phyloP scores from a whole-genome alignment of 2,329 filamentous ascomycete genomes.

The Stagonosporopsis rhizophila region DNA sequence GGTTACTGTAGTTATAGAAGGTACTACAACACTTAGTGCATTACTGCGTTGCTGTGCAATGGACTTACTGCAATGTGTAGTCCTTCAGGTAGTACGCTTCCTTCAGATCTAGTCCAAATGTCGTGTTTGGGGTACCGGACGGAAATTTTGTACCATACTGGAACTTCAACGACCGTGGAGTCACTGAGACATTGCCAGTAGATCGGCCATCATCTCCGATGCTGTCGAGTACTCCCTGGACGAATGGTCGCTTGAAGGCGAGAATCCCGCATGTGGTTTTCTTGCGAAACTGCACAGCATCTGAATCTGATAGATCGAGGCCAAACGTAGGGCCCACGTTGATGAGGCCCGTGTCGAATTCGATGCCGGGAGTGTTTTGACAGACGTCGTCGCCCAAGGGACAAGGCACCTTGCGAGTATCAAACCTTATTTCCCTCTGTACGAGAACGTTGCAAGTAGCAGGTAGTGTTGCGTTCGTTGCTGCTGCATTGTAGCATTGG shows the following conservation, averaged over 20 bases:
- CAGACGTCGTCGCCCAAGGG: constrained; percentile 12
- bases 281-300: constrained; percentile 7
- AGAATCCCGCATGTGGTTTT: constrained; percentile 14
- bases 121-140: neutral
- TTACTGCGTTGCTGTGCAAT: too few relatives aligned
- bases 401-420: constrained; percentile 14
- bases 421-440: constrained; percentile 2
- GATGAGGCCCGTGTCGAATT: constrained; percentile 22
- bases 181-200: neutral
- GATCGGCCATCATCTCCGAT: neutral
- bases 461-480: neutral
- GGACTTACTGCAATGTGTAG: constrained; percentile 3
- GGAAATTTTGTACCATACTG: constrained; percentile 6
- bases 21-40: neutral
- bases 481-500: constrained; percentile 13
- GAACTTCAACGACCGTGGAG: constrained; percentile 3
- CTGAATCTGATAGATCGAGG: constrained; percentile 4
- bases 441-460: neutral
- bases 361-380: neutral
- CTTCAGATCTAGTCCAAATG: neutral
- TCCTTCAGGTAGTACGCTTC: constrained; percentile 1
- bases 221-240: constrained; percentile 1
- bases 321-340: constrained; percentile 22
- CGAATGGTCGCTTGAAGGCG: constrained; percentile 1
- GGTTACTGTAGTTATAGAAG: constrained; percentile 3